These are phyloP conservation scores for Sarocladium strictum DNA, from an alignment of 2,329 filamentous ascomycete species.

Conservation along the genomic window DNA sequence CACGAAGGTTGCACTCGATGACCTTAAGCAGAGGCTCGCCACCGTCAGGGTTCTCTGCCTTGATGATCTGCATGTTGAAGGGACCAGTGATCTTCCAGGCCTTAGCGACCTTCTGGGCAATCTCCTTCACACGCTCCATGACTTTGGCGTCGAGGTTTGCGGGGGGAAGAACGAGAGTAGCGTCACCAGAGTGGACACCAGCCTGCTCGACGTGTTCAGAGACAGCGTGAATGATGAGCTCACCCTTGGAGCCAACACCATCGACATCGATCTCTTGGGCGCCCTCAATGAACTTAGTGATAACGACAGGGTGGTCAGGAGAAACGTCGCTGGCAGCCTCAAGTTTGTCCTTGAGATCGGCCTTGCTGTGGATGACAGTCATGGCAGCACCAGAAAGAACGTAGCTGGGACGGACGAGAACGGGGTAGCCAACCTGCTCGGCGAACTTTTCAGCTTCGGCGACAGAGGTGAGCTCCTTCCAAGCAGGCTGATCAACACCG, in stretches of 20 bases:
- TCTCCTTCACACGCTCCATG: conserved; percentile 87
- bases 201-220: conserved; percentile 96
- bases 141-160: conserved; percentile 68
- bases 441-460: conserved; percentile 84
- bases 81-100: conserved; percentile 96
- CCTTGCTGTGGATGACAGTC: conserved; percentile 87
- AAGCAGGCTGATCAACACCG: conserved; percentile 91
- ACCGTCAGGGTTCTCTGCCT: conserved; percentile 71
- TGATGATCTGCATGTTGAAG: conserved; percentile 99
- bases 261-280: conserved; percentile 96
- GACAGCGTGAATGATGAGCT: conserved; percentile 85
- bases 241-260: conserved; percentile 79
- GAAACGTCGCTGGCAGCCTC: conserved; percentile 85
- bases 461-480: conserved; percentile 93
- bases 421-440: conserved; percentile 80
- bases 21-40: conserved; percentile 80
- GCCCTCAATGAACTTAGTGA: conserved; percentile 96
- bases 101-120: conserved; percentile 91
- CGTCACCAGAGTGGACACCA: conserved; percentile 96
- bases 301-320: conserved; percentile 95
- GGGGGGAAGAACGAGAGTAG: conserved; percentile 87
- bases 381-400: conserved; percentile 97
- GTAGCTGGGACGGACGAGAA: conserved; percentile 90
- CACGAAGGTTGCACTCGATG: conserved; percentile 96
- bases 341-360: conserved; percentile 92